Evolutionary conservation across 83 land plant genomes (phyloP), one percentile per base, ranked within the genome.

Genomic region (Thuja plicata): DNA sequence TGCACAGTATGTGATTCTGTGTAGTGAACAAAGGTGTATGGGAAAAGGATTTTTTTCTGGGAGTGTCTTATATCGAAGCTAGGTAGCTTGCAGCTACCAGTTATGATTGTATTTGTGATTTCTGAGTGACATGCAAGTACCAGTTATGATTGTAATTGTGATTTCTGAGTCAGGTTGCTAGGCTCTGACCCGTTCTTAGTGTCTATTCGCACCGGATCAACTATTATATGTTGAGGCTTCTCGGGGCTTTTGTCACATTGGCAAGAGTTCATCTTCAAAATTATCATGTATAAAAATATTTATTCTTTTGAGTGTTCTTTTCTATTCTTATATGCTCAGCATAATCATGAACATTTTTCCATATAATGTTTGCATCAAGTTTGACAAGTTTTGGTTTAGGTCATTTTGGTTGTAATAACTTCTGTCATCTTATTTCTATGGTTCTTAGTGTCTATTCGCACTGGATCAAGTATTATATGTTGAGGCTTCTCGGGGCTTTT

Each of bases 121-220:
- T 66, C 73, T 66, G 73, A 66, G 73, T 66, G n/a, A 66, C 73
- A 27, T 27, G 79, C 79, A 76, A 76, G 79, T 34, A 35, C 32
- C 79, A 76, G 79, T 76, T 76, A 76, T 76, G 40, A 34, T 9
- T 76, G 79, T 76, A 76, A 34, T 76, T 76, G 40, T 32, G 79
- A 76, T 76, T 76, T 76, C 38, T 76, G 79, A 76, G 79, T 76
- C 38, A 76, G 79, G 35, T 35, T 76, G 35, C 40, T 35, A 76
- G 79, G 16, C 38, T 9, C 79, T 76, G 38, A 76, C 79, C 79
- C 13, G 16, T 34, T 34, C 15, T 34, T 35, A 76, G 38, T 76
- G 79, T 76, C 79, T 76, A 76, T 76, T 32, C 35, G 38, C 40
- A 11, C 38, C 15, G 38, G 79, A 32, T 76, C 79, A 76, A 76